A percentile compares a stretch with the other conserved stretches of the same genome.
These are phyloP conservation scores for Neonectria neomacrospora DNA, from an alignment of 2,329 filamentous ascomycete species.

Conservation along the genomic window DNA sequence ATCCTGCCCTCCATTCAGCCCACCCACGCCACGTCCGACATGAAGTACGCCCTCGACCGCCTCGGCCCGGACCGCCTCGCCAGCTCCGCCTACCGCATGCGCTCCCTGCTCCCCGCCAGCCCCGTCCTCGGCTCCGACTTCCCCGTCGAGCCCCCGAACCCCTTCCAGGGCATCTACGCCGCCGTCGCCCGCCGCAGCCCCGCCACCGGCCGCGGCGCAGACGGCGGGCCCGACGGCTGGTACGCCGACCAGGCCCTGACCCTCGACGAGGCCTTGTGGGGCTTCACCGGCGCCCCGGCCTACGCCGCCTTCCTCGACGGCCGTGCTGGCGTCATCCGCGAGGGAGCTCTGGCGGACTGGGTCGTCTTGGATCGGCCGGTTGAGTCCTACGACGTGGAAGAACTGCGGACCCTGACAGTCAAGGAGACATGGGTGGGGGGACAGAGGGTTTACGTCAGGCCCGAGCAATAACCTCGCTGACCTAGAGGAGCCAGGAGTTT, in stretches of 20 bases:
- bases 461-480: background rate
- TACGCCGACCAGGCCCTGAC: constrained; percentile 68
- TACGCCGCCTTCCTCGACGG: constrained; percentile 69
- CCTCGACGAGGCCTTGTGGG: constrained; percentile 68
- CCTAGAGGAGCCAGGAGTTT: background rate
- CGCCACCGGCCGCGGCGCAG: constrained; percentile 61
- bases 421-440: constrained; percentile 77
- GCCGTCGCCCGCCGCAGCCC: constrained; percentile 72
- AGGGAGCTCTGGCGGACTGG: constrained; percentile 76
- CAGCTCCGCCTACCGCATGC: constrained; percentile 73
- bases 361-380: constrained; percentile 72
- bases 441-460: constrained; percentile 55
- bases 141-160: constrained; percentile 75
- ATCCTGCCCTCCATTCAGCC: constrained; percentile 77
- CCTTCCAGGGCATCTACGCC: constrained; percentile 76
- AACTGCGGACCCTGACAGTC: constrained; percentile 65
- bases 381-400: constrained; percentile 60
- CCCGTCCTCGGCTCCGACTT: constrained; percentile 76
- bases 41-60: constrained; percentile 71
- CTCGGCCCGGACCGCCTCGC: constrained; percentile 66
- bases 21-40: constrained; percentile 78
- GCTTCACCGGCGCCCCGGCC: constrained; percentile 70
- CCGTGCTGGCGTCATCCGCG: constrained; percentile 66
- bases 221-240: constrained; percentile 65
- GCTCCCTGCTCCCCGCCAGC: constrained; percentile 63